phyloP scores from a whole-genome alignment of 768 basidiomycete species.

The Rhizopogon roseolus region DNA sequence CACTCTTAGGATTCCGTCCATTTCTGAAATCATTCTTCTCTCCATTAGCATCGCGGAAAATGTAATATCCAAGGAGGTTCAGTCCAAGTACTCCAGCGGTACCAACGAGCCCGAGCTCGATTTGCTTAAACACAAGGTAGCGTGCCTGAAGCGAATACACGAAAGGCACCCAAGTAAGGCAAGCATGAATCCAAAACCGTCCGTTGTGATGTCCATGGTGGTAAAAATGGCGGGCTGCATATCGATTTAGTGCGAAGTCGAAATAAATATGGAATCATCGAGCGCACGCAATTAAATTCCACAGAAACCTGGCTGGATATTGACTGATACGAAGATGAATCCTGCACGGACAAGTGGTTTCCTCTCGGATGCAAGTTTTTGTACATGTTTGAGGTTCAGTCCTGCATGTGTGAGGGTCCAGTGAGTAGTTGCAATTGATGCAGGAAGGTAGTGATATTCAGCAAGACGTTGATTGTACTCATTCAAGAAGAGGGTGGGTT shows the following conservation, averaged over 20 bases:
- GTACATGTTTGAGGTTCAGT: no score
- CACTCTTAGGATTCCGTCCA: slow-evolving; percentile 92
- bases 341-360: not conserved
- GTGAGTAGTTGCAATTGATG: no score
- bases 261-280: slow-evolving; percentile 45
- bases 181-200: slow-evolving; percentile 99
- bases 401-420: no score
- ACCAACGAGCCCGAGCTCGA: slow-evolving; percentile 62
- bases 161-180: slow-evolving; percentile 92
- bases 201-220: slow-evolving; percentile 96
- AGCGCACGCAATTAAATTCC: no score
- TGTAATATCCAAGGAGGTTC: slow-evolving; percentile 77
- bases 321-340: slow-evolving; percentile 8
- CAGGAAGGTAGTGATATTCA: no score
- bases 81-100: slow-evolving; percentile 56
- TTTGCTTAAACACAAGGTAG: slow-evolving; percentile 86
- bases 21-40: slow-evolving; percentile 97
- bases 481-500: no score
- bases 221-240: slow-evolving; percentile 80
- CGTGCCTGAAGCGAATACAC: slow-evolving; percentile 91
- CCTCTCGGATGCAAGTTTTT: no score
- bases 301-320: slow-evolving; percentile 9
- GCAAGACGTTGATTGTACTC: no score
- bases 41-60: slow-evolving; percentile 83
- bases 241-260: not conserved